Evolutionary conservation across 2,329 filamentous ascomycete genomes (phyloP).

Genomic region (Verticillium alfalfae): DNA sequence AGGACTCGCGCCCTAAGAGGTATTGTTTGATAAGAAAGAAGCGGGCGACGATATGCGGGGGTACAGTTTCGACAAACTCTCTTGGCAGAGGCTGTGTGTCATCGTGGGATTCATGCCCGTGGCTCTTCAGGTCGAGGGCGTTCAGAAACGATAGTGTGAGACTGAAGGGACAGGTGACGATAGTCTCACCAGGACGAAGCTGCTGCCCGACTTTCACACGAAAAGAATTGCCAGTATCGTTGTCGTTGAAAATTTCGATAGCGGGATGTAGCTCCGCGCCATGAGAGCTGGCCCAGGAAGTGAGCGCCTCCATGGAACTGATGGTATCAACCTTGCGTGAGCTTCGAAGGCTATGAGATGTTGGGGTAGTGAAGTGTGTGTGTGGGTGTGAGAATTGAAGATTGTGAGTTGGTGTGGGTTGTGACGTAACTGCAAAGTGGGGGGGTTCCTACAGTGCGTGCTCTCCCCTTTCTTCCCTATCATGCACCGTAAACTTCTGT

Average conservation of each 20-base stretch:
- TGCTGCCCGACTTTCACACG: constrained; percentile 30
- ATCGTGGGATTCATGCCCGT: constrained; percentile 12
- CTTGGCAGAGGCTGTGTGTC: constrained; percentile 31
- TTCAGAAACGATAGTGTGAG: constrained; percentile 56
- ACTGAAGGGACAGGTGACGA: constrained; percentile 47
- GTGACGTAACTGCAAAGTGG: not conserved
- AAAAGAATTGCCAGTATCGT: constrained; percentile 48
- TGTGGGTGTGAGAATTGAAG: not conserved
- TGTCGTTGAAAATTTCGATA: constrained; percentile 47
- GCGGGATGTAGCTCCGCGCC: constrained; percentile 43
- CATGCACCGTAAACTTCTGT: not conserved
- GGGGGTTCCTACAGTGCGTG: not conserved
- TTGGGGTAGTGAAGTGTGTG: not conserved
- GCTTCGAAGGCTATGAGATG: not conserved
- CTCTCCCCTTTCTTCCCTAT: too few relatives aligned
- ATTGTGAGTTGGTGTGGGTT: not conserved
- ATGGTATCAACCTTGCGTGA: not conserved
- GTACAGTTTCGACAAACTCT: constrained; percentile 41
- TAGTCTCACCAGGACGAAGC: constrained; percentile 29
- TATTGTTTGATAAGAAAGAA: constrained; percentile 68
- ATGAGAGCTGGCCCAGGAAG: constrained; percentile 41
- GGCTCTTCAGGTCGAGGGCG: constrained; percentile 27
- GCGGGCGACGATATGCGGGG: constrained; percentile 56
- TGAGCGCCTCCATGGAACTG: constrained; percentile 20
- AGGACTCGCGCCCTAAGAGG: constrained; percentile 50